A percentile compares a stretch with the other conserved stretches of the same genome.
Conservation (phyloP, 345 rosid genomes). For the Brassica incana region DNA sequence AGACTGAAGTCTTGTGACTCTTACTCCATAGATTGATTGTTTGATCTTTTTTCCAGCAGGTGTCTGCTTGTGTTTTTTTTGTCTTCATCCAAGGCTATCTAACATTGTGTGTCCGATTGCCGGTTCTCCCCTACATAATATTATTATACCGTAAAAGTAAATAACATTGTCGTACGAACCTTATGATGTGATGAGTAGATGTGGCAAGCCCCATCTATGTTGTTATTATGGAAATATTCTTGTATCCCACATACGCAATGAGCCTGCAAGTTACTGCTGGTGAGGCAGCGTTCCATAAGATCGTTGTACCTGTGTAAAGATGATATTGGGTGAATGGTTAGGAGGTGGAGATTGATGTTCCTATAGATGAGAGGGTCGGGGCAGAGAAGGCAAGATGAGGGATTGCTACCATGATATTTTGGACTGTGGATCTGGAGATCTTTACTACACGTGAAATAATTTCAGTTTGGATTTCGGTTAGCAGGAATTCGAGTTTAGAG, state of each 20-base stretch:
- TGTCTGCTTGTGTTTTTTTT: not conserved
- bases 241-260: not conserved
- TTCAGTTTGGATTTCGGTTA: too few relatives aligned
- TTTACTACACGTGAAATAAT: too few relatives aligned
- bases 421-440: too few relatives aligned
- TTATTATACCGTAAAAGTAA: not conserved
- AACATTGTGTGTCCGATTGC: not conserved
- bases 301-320: not conserved
- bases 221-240: not conserved
- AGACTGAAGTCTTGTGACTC: not conserved
- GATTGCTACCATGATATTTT: too few relatives aligned
- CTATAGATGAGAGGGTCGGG: too few relatives aligned
- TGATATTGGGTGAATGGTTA: too few relatives aligned
- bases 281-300: not conserved
- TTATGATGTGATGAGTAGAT: not conserved
- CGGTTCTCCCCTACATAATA: not conserved
- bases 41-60: not conserved
- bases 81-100: not conserved
- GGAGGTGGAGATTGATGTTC: too few relatives aligned
- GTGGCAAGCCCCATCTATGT: not conserved
- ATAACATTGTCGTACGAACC: not conserved
- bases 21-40: not conserved
- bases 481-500: too few relatives aligned
- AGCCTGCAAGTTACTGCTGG: not conserved
- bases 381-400: too few relatives aligned